Percentiles rank a stretch among this genome's conserved stretches.
Evolutionary conservation across 139 green algal species (phyloP).

Genomic region (Haematococcus sp.): DNA sequence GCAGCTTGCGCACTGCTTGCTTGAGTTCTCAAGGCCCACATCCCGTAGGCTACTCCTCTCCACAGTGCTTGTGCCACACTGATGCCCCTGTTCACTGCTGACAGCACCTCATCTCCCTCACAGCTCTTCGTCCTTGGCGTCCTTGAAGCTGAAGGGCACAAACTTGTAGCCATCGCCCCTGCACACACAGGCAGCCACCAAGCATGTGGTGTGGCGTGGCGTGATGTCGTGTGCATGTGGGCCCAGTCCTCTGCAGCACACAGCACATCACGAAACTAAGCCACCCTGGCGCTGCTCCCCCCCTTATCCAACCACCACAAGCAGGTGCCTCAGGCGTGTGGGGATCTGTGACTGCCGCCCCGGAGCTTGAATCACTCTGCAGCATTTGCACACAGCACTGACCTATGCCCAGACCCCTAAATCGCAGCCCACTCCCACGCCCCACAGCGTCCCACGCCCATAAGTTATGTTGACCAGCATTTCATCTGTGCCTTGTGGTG

Average conservation of each 20-base stretch:
- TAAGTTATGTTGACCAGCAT: background rate
- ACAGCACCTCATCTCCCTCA: no score
- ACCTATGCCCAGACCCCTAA: no score
- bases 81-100: no score
- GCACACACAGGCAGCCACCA: slow-evolving; percentile 56
- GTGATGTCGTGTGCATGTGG: background rate
- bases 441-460: no score
- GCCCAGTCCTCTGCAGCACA: background rate
- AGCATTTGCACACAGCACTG: no score
- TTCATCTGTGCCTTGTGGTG: background rate
- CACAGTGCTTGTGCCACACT: no score
- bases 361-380: no score
- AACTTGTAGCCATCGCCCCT: slow-evolving; percentile 90
- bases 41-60: no score
- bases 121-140: background rate
- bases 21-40: no score
- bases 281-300: background rate
- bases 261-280: background rate
- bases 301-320: background rate
- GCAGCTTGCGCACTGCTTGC: no score
- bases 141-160: slow-evolving; percentile 78
- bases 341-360: no score
- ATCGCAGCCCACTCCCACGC: no score
- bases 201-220: background rate
- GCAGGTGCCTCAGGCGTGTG: background rate